Evolutionary conservation across 805 yeast genomes (phyloP).

Genomic region (Zygotorulaspora chibaensis): DNA sequence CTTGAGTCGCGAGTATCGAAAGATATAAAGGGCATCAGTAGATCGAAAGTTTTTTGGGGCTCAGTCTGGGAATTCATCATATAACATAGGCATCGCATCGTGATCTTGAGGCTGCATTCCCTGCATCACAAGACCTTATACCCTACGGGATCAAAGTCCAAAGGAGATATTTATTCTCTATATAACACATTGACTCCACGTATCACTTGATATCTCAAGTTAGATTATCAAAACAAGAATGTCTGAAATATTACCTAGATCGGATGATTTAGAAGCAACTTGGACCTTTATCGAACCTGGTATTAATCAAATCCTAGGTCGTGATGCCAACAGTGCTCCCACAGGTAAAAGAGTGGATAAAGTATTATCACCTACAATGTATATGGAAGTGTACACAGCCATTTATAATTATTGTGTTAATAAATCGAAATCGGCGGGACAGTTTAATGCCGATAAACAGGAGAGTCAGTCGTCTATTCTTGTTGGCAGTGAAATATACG

Average conservation of each 20-base stretch:
- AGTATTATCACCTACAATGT: constrained; percentile 65
- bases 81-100: background rate
- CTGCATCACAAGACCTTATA: too few species aligned
- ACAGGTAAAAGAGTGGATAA: constrained; percentile 45
- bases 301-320: constrained; percentile 62
- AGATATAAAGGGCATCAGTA: background rate
- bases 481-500: constrained; percentile 88
- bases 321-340: constrained; percentile 36
- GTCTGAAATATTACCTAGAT: constrained; percentile 43
- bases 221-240: constrained; percentile 8
- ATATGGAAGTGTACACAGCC: constrained; percentile 87
- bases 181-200: too few species aligned
- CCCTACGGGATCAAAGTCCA: too few species aligned
- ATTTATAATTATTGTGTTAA: constrained; percentile 90
- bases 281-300: constrained; percentile 81
- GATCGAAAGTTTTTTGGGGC: background rate
- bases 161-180: too few species aligned
- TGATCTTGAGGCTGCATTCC: background rate
- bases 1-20: background rate
- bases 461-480: constrained; percentile 42
- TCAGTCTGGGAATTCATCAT: background rate
- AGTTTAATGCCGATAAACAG: constrained; percentile 38
- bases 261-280: constrained; percentile 62
- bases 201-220: background rate
- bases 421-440: constrained; percentile 51